phyloP scores from a whole-genome alignment of 495 filamentous ascomycete genomes.

The Podospora fimiseda region DNA sequence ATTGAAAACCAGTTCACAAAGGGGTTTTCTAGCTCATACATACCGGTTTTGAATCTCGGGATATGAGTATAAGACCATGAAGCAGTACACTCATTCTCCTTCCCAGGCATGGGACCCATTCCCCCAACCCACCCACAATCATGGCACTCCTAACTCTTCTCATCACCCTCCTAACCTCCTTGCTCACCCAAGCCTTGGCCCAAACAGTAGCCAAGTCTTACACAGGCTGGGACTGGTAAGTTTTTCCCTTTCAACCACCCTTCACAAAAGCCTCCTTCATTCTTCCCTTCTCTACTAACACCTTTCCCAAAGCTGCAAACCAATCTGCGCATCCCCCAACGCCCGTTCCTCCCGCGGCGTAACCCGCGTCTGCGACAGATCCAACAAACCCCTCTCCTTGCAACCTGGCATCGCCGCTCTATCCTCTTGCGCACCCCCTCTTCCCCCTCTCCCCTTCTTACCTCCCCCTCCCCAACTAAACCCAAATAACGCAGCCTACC shows the following conservation, averaged over 20 bases:
- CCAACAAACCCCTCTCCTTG: slow-evolving; percentile 28
- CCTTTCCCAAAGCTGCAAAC: slow-evolving; percentile 11
- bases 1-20: too few relatives aligned
- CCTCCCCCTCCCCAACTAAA: too few relatives aligned
- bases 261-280: too few relatives aligned
- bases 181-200: slow-evolving; percentile 1
- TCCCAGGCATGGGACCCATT: too few relatives aligned
- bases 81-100: too few relatives aligned
- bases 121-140: too few relatives aligned
- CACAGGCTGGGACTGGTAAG: slow-evolving; percentile 20
- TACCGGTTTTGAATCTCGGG: too few relatives aligned
- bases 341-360: slow-evolving; percentile 10
- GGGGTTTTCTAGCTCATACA: too few relatives aligned
- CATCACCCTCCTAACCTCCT: neutral
- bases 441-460: too few relatives aligned
- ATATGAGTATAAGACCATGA: too few relatives aligned
- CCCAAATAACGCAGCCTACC: slow-evolving; percentile 27
- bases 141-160: too few relatives aligned
- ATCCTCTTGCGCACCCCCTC: slow-evolving; percentile 26
- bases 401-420: slow-evolving; percentile 9
- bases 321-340: slow-evolving; percentile 13
- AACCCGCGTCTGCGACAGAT: slow-evolving; percentile 42
- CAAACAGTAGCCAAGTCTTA: slow-evolving; percentile 15
- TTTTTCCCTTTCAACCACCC: too few relatives aligned
- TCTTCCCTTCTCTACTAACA: neutral